Conservation (phyloP, 345 rosid genomes). For the Melaleuca quinquenervia region DNA sequence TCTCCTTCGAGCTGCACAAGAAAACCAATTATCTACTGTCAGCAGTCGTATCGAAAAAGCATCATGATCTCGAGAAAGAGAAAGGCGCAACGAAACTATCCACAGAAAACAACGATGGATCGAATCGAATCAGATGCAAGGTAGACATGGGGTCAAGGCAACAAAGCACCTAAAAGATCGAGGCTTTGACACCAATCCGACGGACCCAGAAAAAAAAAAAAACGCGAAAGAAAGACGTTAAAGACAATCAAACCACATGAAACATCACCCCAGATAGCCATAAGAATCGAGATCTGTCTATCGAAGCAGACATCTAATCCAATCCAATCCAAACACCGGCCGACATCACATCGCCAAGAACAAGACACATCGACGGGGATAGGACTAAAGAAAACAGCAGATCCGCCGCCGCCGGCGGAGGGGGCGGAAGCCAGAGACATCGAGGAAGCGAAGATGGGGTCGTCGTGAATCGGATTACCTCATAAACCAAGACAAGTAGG, state of each 20-base stretch:
- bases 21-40: not conserved
- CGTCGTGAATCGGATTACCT: not conserved
- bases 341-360: not conserved
- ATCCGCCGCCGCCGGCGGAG: not conserved
- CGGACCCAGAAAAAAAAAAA: not conserved
- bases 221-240: not conserved
- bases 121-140: not conserved
- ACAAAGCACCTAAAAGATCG: not conserved
- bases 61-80: not conserved
- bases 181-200: too few relatives aligned
- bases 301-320: not conserved
- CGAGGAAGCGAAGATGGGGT: too few relatives aligned
- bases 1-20: slow-evolving; percentile 81
- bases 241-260: not conserved
- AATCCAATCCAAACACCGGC: not conserved
- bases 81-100: not conserved
- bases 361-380: not conserved
- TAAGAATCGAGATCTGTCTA: not conserved
- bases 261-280: not conserved
- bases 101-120: not conserved
- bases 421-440: too few relatives aligned
- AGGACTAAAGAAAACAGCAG: not conserved
- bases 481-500: slow-evolving; percentile 8
- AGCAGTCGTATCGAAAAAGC: not conserved
- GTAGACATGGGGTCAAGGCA: not conserved